Conservation (phyloP, 805 yeast genomes). For the Sungouiella thailandica region DNA sequence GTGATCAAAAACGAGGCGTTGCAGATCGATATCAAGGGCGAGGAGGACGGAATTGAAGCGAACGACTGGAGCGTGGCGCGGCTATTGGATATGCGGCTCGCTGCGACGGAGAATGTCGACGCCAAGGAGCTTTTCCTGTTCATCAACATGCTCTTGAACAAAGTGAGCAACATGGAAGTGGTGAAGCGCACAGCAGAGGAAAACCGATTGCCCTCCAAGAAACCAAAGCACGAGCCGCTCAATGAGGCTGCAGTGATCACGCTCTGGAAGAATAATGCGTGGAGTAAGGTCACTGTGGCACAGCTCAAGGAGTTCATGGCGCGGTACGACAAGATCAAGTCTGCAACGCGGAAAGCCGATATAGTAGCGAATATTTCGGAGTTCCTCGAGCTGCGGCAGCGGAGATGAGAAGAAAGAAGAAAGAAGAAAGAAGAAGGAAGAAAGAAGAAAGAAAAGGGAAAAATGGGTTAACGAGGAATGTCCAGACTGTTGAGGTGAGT, state of each 20-base stretch:
- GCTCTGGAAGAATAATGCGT: constrained; percentile 36
- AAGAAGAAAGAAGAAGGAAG: no score
- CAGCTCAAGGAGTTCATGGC: constrained; percentile 39
- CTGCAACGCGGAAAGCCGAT: constrained; percentile 38
- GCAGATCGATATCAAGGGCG: constrained; percentile 40
- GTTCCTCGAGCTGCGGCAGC: constrained; percentile 19
- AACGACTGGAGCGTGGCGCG: constrained; percentile 13
- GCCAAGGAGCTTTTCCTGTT: constrained; percentile 2
- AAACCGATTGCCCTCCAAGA: constrained; percentile 3
- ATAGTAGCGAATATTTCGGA: constrained; percentile 37
- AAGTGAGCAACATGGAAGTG: constrained; percentile 6
- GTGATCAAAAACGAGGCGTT: constrained; percentile 60
- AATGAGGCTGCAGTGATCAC: constrained; percentile 35
- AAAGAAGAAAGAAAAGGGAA: no score
- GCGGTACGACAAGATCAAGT: constrained; percentile 28
- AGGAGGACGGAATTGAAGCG: constrained; percentile 8
- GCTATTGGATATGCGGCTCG: constrained; percentile 5
- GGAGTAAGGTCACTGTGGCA: constrained; percentile 34
- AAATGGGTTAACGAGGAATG: no score
- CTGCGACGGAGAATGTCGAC: constrained; percentile 2
- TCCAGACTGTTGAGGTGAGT: no score
- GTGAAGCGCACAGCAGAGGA: constrained; percentile 11
- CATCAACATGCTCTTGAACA: constrained; percentile 5
- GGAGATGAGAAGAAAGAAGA: no score
- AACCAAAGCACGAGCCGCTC: constrained; percentile 5